Conservation (phyloP, 257 asterid species). For the Lycium ferocissimum region DNA sequence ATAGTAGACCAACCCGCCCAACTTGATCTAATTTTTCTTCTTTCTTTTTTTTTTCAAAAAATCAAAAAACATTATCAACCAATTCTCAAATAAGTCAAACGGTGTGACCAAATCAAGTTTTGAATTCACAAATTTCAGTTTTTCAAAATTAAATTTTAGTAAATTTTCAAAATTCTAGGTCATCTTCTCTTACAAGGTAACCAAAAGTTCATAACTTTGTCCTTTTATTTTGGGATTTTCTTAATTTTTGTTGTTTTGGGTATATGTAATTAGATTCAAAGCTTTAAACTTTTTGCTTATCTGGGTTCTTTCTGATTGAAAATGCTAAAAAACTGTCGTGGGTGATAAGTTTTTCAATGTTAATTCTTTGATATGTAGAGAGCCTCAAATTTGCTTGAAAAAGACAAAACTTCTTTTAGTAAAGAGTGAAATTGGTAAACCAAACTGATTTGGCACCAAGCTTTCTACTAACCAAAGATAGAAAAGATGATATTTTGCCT, state of each 20-base stretch:
- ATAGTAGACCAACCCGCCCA: no score
- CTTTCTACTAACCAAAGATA: constrained; percentile 13
- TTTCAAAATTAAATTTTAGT: no score
- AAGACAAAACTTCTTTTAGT: background rate
- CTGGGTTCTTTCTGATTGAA: background rate
- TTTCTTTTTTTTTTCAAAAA: no score
- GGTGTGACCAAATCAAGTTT: no score
- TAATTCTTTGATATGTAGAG: background rate
- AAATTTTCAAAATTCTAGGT: no score
- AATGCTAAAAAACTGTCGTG: background rate
- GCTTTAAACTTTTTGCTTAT: background rate
- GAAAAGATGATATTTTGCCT: background rate
- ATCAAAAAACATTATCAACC: no score
- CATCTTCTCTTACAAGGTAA: no score
- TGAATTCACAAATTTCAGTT: no score
- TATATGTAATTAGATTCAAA: constrained; percentile 15
- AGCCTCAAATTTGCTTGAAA: no score
- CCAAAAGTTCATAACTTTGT: no score
- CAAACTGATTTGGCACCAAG: background rate
- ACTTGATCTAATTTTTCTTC: no score
- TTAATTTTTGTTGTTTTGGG: background rate
- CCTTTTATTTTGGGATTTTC: background rate
- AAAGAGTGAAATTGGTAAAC: background rate
- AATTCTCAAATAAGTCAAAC: no score
- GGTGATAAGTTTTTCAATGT: background rate